A percentile compares a stretch with the other conserved stretches of the same genome.
Evolutionary conservation across 805 yeast genomes (phyloP).

Genomic region (Nakazawaea sp.): DNA sequence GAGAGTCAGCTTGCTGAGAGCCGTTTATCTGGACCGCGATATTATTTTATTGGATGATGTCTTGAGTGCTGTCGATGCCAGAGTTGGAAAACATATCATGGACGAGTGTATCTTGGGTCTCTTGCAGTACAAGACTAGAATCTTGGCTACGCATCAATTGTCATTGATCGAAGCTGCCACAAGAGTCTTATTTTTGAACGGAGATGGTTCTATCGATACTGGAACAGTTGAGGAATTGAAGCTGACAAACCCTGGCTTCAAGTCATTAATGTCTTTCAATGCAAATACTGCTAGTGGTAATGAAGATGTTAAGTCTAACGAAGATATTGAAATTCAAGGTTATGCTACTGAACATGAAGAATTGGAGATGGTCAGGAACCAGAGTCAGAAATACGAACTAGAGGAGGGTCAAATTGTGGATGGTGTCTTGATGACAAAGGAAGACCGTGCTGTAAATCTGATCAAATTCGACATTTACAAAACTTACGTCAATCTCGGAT

Average conservation of each 20-base stretch:
- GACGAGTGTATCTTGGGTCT: slow-evolving; percentile 57
- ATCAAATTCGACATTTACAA: slow-evolving; percentile 42
- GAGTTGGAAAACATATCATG: slow-evolving; percentile 53
- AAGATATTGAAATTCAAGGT: too few relatives aligned
- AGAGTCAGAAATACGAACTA: slow-evolving; percentile 13
- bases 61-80: slow-evolving; percentile 67
- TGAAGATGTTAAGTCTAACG: slow-evolving; percentile 16
- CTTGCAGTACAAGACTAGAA: slow-evolving; percentile 52
- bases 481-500: slow-evolving; percentile 46
- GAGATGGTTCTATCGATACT: slow-evolving; percentile 52
- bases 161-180: slow-evolving; percentile 66
- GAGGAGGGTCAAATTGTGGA: slow-evolving; percentile 12
- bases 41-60: slow-evolving; percentile 58
- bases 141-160: slow-evolving; percentile 81
- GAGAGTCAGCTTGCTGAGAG: slow-evolving; percentile 59
- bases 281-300: slow-evolving; percentile 20
- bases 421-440: slow-evolving; percentile 39
- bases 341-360: slow-evolving; percentile 20
- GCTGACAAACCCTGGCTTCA: slow-evolving; percentile 26
- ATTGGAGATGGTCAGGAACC: slow-evolving; percentile 17
- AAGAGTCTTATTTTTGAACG: slow-evolving; percentile 58
- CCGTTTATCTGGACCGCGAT: slow-evolving; percentile 57
- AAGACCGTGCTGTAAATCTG: slow-evolving; percentile 53
- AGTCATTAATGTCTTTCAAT: slow-evolving; percentile 32
- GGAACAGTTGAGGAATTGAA: slow-evolving; percentile 57